These are phyloP conservation scores for Trifolium dubium DNA, from an alignment of 306 rosid genomes.

Conservation along the genomic window DNA sequence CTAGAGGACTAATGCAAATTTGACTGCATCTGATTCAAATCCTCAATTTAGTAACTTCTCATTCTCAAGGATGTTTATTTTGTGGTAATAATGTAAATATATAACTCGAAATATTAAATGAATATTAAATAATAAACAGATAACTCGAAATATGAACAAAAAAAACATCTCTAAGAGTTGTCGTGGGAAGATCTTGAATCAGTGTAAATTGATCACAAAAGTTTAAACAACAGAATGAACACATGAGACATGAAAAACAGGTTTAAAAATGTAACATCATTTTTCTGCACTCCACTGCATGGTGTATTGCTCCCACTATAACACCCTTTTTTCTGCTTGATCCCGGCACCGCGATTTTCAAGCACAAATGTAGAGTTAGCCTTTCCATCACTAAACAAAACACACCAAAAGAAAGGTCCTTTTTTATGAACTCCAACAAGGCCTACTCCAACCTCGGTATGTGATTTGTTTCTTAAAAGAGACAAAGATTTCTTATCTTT, in stretches of 20 bases:
- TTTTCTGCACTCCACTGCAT: conserved; percentile 60
- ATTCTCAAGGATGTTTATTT: too few species aligned
- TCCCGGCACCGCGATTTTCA: conserved; percentile 77
- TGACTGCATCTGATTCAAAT: too few species aligned
- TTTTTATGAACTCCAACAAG: conserved; percentile 70
- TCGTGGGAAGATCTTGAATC: conserved; percentile 29
- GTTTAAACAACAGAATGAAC: conserved; percentile 41
- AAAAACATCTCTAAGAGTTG: conserved; percentile 24
- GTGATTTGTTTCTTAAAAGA: conserved; percentile 68
- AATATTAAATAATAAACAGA: background rate
- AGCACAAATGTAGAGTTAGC: conserved; percentile 80
- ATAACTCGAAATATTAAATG: too few species aligned
- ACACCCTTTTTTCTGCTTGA: conserved; percentile 81
- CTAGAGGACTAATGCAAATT: too few species aligned
- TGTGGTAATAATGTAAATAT: too few species aligned
- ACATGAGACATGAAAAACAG: conserved; percentile 34
- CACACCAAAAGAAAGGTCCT: conserved; percentile 84
- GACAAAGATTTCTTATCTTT: conserved; percentile 59
- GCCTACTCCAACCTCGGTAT: conserved; percentile 83
- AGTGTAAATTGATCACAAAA: conserved; percentile 37
- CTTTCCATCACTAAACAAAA: conserved; percentile 73
- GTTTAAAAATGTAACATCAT: conserved; percentile 33
- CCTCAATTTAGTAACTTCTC: too few species aligned
- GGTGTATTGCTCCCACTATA: conserved; percentile 76
- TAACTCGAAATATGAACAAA: background rate